A percentile compares a stretch with the other conserved stretches of the same genome.
Conservation (phyloP, 2,329 filamentous ascomycete species). For the Colletotrichum noveboracense region DNA sequence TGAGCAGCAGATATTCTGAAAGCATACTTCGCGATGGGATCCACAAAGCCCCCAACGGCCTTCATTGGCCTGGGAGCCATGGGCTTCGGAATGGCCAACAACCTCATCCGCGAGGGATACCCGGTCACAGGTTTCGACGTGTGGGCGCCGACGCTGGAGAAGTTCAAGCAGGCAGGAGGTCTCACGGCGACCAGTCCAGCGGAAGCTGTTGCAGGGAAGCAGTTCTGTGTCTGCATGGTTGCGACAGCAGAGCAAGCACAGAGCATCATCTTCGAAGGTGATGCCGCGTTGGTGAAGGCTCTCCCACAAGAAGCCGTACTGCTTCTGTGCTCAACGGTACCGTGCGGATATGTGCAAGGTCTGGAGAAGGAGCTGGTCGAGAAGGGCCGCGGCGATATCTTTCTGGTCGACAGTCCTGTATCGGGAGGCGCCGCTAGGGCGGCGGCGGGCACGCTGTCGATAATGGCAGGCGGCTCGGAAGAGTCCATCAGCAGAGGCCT, state of each 20-base stretch:
- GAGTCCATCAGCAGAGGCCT: slow-evolving; percentile 61
- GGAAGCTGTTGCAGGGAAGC: slow-evolving; percentile 63
- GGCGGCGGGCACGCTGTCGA: slow-evolving; percentile 69
- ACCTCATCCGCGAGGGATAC: slow-evolving; percentile 72
- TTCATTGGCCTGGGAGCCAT: slow-evolving; percentile 82
- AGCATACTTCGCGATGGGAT: background rate
- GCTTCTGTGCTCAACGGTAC: slow-evolving; percentile 66
- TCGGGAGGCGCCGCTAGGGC: slow-evolving; percentile 42
- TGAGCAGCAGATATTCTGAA: background rate
- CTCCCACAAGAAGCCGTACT: background rate
- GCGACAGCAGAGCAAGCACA: slow-evolving; percentile 74
- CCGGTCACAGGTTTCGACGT: slow-evolving; percentile 75
- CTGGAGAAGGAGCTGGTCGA: slow-evolving; percentile 62
- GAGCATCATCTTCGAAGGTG: slow-evolving; percentile 65
- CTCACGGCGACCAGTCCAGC: slow-evolving; percentile 62
- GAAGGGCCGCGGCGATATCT: slow-evolving; percentile 64
- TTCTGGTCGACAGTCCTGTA: slow-evolving; percentile 29
- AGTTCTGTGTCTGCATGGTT: slow-evolving; percentile 76
- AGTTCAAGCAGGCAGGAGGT: slow-evolving; percentile 68
- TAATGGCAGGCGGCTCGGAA: slow-evolving; percentile 71
- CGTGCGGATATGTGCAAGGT: slow-evolving; percentile 67
- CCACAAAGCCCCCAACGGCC: background rate
- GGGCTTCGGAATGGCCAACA: slow-evolving; percentile 82
- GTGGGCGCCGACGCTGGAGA: slow-evolving; percentile 68
- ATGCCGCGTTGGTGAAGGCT: slow-evolving; percentile 49